Base-by-base conservation (phyloP, 345 rosid species). In the Nephelium lappaceum region DNA sequence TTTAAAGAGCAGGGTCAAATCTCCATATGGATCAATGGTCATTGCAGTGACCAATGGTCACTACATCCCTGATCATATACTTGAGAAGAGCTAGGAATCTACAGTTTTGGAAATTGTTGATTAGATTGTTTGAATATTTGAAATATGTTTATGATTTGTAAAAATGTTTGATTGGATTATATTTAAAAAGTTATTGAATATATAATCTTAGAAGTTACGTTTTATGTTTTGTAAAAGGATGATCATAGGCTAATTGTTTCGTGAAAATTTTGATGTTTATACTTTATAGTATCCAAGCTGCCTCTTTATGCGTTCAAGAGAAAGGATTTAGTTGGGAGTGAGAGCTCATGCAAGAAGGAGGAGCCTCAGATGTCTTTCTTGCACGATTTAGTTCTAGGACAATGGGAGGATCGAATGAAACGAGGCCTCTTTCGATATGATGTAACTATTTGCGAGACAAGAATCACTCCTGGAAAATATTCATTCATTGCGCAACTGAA, bases 401-500 rank as follows among this genome's bases (percentile, higher is more conserved):
- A 90, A 84, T 88, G 93, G 93, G 88, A 86, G 71, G 87, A 86
- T 4, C 84, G 89, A 31, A 78, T 85, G 86, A 84, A 78, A 49
- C 75, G 68, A 36, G 88, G 90, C 9, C 85, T 88, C 9, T 90
- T 88, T 77, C 85, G 83, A n/a, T 90, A 90, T 36, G 86, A 86
- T 79, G 88, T 90, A 11, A 85, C 86, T n/a, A 69, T 81, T 23
- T 86, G 89, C 47, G 81, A 86, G 77, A 82, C 89, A 74, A 88
- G 88, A 80, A 79, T 85, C 69, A 86, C 87, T 23, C 85, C 88
- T 10, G 87, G 90, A 7, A 25, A 42, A 18, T 65, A 86, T 69
- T 89, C 86, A 0, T 90, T 88, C 65, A 82, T 90, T 2, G 89
- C 86, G 8, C 87, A 90, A 85, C 87, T 88, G 78, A 88, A 90